These are phyloP conservation scores for Plasmodium coatneyi DNA, from an alignment of 169 alveolate species.

Conservation along the genomic window DNA sequence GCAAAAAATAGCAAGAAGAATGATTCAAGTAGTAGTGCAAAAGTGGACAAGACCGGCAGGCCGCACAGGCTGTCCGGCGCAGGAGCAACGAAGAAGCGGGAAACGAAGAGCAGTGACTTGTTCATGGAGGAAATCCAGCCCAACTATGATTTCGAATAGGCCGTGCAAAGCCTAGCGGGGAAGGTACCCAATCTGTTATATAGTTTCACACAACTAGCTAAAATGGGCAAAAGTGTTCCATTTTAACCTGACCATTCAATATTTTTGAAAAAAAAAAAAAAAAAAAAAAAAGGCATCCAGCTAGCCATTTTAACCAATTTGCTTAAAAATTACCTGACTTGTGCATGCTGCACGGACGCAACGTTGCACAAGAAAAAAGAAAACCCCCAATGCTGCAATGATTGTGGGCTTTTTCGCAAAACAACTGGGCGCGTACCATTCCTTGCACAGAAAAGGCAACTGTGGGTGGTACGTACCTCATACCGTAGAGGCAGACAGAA, in stretches of 20 bases:
- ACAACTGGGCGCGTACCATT: not conserved
- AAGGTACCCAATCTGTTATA: not conserved
- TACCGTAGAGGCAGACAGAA: not conserved
- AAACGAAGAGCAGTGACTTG: not conserved
- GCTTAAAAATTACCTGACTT: not conserved
- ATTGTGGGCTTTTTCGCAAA: not conserved
- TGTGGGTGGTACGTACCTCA: not conserved
- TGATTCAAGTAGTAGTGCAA: not conserved
- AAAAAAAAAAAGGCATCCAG: not conserved
- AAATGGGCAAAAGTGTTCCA: not conserved
- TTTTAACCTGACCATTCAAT: not conserved
- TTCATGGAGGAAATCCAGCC: slow-evolving; percentile 25
- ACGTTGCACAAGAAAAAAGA: not conserved
- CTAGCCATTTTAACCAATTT: slow-evolving; percentile 3
- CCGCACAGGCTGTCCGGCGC: not conserved
- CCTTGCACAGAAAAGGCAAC: not conserved
- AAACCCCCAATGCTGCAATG: not conserved
- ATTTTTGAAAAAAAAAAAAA: not conserved
- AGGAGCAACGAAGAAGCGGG: not conserved
- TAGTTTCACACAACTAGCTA: not conserved
- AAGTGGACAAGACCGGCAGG: not conserved
- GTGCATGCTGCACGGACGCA: not conserved
- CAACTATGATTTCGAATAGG: not conserved
- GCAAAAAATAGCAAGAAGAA: not conserved
- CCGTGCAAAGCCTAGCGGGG: not conserved